A percentile compares a stretch with the other conserved stretches of the same genome.
These are phyloP conservation scores for Fraxinus platypoda DNA, from an alignment of 305 asterid species.

Conservation along the genomic window DNA sequence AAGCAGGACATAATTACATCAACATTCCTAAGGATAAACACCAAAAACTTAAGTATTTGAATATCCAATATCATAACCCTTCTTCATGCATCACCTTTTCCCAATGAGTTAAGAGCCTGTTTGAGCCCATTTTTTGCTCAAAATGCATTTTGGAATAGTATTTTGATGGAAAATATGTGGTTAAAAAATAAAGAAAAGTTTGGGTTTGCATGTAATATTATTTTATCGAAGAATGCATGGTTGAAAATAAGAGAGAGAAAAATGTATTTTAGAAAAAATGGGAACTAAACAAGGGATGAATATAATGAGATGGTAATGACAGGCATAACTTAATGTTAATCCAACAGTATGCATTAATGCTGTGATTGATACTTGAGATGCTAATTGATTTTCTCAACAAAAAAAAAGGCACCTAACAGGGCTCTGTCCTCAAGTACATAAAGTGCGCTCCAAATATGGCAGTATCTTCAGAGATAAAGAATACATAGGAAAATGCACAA, in stretches of 20 bases:
- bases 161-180: background rate
- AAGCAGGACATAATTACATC: background rate
- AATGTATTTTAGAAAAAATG: background rate
- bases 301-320: background rate
- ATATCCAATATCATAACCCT: background rate
- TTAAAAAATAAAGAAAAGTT: background rate
- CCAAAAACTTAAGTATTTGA: background rate
- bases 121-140: background rate
- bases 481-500: slow-evolving; percentile 2
- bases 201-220: background rate
- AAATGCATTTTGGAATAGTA: background rate
- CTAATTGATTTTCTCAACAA: slow-evolving; percentile 7
- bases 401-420: background rate
- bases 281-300: background rate
- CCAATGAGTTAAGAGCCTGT: background rate
- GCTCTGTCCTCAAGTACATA: background rate
- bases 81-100: background rate
- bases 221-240: background rate
- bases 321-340: background rate
- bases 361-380: slow-evolving; percentile 13
- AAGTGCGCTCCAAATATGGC: slow-evolving; percentile 6
- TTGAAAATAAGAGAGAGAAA: background rate
- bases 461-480: slow-evolving; percentile 18
- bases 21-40: background rate
- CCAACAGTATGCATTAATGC: slow-evolving; percentile 11